Percentiles rank a stretch among this genome's conserved stretches.
Evolutionary conservation across 2,329 filamentous ascomycete genomes (phyloP).

Genomic region (Trichoderma semiorbis): DNA sequence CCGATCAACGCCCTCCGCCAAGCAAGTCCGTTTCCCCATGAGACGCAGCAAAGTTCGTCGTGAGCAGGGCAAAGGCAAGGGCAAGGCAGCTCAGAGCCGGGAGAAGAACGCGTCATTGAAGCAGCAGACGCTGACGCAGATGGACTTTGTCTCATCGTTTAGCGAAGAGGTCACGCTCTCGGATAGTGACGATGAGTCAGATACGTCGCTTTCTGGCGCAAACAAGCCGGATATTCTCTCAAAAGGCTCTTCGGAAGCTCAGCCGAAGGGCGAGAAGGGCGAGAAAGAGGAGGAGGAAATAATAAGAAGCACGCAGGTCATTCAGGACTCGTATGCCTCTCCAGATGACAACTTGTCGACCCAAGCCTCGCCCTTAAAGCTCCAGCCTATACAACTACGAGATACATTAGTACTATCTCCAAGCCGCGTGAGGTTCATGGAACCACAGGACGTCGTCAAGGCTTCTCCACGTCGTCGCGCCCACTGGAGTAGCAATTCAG

Average conservation of each 20-base stretch:
- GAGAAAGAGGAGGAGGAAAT: constrained; percentile 23
- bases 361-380: not conserved
- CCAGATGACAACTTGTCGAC: constrained; percentile 31
- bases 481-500: not conserved
- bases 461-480: not conserved
- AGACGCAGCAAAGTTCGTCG: constrained; percentile 32
- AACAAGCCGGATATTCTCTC: constrained; percentile 27
- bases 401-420: not conserved
- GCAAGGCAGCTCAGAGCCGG: not conserved
- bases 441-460: not conserved
- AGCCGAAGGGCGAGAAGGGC: not conserved
- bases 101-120: not conserved
- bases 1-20: constrained; percentile 35
- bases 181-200: constrained; percentile 30
- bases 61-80: constrained; percentile 27
- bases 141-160: constrained; percentile 38
- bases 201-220: not conserved
- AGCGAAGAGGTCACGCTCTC: constrained; percentile 29
- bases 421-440: no score
- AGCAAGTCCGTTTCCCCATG: constrained; percentile 39
- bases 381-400: not conserved
- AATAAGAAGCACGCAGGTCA: constrained; percentile 29
- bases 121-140: constrained; percentile 44
- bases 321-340: constrained; percentile 46
- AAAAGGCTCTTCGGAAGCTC: constrained; percentile 19